Conservation (phyloP, 805 yeast genomes). For the Wickerhamomyces queroliae region DNA sequence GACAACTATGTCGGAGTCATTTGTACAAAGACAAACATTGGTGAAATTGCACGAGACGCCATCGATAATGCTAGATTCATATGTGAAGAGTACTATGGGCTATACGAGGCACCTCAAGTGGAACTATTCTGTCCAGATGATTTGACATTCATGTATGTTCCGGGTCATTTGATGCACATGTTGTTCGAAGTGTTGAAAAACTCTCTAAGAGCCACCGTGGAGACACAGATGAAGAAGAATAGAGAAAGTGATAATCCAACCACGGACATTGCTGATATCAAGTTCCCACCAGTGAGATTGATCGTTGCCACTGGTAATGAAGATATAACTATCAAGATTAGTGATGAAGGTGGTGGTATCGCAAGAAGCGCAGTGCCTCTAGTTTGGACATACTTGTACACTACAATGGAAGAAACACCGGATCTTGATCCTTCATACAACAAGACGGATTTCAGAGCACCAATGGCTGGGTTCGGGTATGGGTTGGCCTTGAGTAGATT, state of each 20-base stretch:
- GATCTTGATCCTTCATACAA: slow-evolving; percentile 34
- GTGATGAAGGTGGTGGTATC: slow-evolving; percentile 94
- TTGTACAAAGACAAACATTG: slow-evolving; percentile 77
- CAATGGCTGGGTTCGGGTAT: slow-evolving; percentile 93
- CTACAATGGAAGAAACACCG: slow-evolving; percentile 76
- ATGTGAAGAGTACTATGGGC: slow-evolving; percentile 86
- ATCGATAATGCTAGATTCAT: slow-evolving; percentile 86
- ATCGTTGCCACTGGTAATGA: slow-evolving; percentile 86
- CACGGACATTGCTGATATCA: slow-evolving; percentile 48
- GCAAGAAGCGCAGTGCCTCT: slow-evolving; percentile 78
- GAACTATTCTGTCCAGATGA: slow-evolving; percentile 61
- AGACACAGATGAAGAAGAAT: slow-evolving; percentile 57
- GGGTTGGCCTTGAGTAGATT: slow-evolving; percentile 83
- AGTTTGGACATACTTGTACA: slow-evolving; percentile 88
- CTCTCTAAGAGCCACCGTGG: slow-evolving; percentile 85
- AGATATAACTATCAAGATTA: slow-evolving; percentile 84
- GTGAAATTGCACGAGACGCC: slow-evolving; percentile 81
- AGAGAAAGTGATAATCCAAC: slow-evolving; percentile 31
- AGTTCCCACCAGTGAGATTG: slow-evolving; percentile 79
- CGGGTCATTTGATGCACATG: slow-evolving; percentile 91
- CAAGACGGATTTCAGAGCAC: slow-evolving; percentile 71
- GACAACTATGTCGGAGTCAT: slow-evolving; percentile 84
- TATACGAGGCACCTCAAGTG: slow-evolving; percentile 82
- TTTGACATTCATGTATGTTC: slow-evolving; percentile 83
- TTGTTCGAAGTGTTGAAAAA: slow-evolving; percentile 83